phyloP scores from a whole-genome alignment of 768 basidiomycete species.

The Roridomyces roridus region DNA sequence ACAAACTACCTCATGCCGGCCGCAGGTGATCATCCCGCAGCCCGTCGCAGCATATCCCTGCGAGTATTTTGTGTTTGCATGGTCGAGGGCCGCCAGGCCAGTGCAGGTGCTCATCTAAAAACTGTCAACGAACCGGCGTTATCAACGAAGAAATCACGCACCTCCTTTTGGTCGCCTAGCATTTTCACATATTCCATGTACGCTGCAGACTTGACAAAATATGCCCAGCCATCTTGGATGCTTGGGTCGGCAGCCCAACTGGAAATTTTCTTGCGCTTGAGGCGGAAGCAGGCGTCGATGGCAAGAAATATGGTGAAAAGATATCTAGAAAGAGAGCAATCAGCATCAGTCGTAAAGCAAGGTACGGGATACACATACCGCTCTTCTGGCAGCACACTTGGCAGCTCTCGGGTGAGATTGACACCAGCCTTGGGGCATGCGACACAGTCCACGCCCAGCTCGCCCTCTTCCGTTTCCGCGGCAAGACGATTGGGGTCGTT shows the following conservation, averaged over 20 bases:
- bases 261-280: conserved; percentile 16
- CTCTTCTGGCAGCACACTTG: too few relatives aligned
- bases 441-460: too few relatives aligned
- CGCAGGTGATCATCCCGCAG: conserved; percentile 28
- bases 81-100: conserved; percentile 31
- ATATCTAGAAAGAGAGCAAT: too few relatives aligned
- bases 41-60: conserved; percentile 31
- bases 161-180: conserved; percentile 10
- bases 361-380: too few relatives aligned
- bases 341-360: too few relatives aligned
- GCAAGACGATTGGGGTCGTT: too few relatives aligned
- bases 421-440: too few relatives aligned
- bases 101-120: conserved; percentile 33
- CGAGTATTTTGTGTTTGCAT: conserved; percentile 30
- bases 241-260: neutral
- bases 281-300: conserved; percentile 30
- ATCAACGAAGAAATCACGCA: neutral
- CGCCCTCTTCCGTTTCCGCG: too few relatives aligned
- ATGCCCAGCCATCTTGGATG: neutral
- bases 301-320: conserved; percentile 9
- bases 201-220: conserved; percentile 11
- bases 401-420: too few relatives aligned
- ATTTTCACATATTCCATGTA: conserved; percentile 13
- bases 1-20: conserved; percentile 30
- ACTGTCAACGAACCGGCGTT: too few relatives aligned